Evolutionary conservation across 2,329 filamentous ascomycete genomes (phyloP).

Genomic region (Huntiella omanensis): DNA sequence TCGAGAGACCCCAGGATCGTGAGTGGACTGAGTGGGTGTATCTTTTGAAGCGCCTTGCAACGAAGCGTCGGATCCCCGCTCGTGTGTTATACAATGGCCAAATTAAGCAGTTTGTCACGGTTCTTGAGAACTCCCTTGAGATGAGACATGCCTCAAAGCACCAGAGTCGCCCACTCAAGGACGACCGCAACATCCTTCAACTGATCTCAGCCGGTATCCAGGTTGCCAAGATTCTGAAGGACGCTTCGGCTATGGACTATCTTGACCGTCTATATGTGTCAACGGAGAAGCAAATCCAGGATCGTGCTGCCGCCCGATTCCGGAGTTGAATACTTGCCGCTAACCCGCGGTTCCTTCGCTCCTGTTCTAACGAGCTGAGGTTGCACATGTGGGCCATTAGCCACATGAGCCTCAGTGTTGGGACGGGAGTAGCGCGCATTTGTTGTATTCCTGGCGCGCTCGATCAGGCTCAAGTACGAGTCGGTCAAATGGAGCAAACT

Average conservation of each 20-base stretch:
- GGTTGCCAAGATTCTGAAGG: conserved; percentile 72
- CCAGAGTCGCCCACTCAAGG: conserved; percentile 65
- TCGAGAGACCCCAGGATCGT: conserved; percentile 55
- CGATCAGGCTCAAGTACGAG: too few species aligned
- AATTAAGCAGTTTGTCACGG: conserved; percentile 80
- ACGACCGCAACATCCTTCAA: conserved; percentile 76
- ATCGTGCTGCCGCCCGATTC: conserved; percentile 32
- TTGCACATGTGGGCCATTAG: too few species aligned
- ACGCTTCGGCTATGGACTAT: conserved; percentile 66
- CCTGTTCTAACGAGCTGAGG: too few species aligned
- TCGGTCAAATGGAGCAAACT: background rate
- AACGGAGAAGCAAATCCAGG: conserved; percentile 62
- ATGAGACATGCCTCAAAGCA: conserved; percentile 75
- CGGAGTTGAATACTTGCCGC: conserved; percentile 15
- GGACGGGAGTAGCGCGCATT: too few species aligned
- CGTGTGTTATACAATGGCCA: conserved; percentile 73
- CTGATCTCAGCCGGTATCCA: conserved; percentile 74
- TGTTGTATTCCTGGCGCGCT: too few species aligned
- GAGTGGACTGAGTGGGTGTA: conserved; percentile 92
- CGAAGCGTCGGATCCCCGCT: conserved; percentile 68
- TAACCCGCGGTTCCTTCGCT: background rate
- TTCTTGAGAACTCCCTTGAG: conserved; percentile 72
- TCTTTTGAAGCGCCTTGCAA: conserved; percentile 66
- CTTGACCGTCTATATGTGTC: conserved; percentile 65
- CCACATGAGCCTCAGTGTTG: background rate